Evolutionary conservation across 176 grass and related monocot genomes (phyloP), one percentile per base, ranked within the genome.

Genomic region (Miscanthus lutarioriparius): DNA sequence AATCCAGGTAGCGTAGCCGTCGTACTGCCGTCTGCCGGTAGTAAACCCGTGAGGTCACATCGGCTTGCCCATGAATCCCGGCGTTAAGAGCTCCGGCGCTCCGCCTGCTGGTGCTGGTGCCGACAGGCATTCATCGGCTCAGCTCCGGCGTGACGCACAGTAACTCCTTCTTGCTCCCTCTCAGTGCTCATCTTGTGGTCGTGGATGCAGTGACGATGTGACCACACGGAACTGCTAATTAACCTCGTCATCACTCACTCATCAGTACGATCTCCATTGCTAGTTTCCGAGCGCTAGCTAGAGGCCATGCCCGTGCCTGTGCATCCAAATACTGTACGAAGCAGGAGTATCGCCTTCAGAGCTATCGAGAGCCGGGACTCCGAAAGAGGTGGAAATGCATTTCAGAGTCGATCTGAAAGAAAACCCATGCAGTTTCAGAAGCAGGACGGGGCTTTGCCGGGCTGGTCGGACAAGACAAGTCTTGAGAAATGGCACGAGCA

Each of bases 61-160:
- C 23, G 28, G 28, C 28, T n/a, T n/a, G n/a, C n/a, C 72, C 72
- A 17, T 51, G 72, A 51, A 51, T 17, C 53, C n/a, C 54, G 75
- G 22, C 13, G 15, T 62, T 37, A 37, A 62, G 17, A 77, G 36
- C 35, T 17, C 75, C 15, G 36, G n/a, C n/a, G n/a, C n/a, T n/a
- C n/a, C n/a, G n/a, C n/a, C 48, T 30, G 28, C 16, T 10, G 48
- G 16, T 19, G 49, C 49, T 2, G 53, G 17, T n/a, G 36, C 25
- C 19, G 17, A 20, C 61, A 39, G 41, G n/a, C 70, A 81, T 67
- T 74, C 53, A 77, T 12, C 59, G 40, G 53, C 49, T 70, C 74
- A 75, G 27, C 76, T 59, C 69, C 37, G 38, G 28, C 76, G 68
- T 88, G 87, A 88, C 22, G 48, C 65, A 23, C 85, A 87, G 63